These are phyloP conservation scores for Rhododendron ferrugineum DNA, from an alignment of 148 eudicot genomes.

Conservation along the genomic window DNA sequence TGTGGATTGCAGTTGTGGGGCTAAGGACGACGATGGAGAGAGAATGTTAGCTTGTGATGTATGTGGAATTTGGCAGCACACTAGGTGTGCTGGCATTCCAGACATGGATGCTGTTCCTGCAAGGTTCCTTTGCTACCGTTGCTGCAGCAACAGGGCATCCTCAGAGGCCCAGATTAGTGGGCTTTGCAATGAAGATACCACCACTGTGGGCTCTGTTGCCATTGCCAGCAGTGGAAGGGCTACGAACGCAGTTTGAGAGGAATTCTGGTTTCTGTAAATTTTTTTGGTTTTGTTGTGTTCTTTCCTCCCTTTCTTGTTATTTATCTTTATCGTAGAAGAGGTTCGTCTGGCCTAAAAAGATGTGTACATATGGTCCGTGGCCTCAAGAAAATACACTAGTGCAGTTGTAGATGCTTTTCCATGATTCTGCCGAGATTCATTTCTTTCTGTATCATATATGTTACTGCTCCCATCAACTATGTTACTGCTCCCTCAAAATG, in stretches of 20 bases:
- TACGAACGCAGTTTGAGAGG: conserved; percentile 19
- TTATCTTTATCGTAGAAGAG: not conserved
- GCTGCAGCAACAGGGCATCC: conserved; percentile 16
- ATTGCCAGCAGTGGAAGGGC: conserved; percentile 8
- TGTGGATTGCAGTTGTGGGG: conserved; percentile 81
- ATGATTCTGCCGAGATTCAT: not conserved
- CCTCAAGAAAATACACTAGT: conserved; percentile 8
- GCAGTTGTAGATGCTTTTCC: conserved; percentile 9
- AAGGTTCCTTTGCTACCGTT: conserved; percentile 52
- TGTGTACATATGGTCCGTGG: conserved; percentile 7
- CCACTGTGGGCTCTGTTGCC: conserved; percentile 5
- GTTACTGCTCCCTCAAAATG: not conserved
- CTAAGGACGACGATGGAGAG: conserved; percentile 91
- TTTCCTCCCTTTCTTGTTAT: too few relatives aligned
- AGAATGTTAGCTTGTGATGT: conserved; percentile 85
- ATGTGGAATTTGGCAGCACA: conserved; percentile 91
- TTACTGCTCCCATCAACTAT: not conserved
- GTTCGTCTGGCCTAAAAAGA: conserved; percentile 5
- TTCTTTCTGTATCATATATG: not conserved
- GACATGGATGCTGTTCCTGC: conserved; percentile 62
- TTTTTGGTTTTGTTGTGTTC: not conserved
- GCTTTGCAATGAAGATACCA: conserved; percentile 3
- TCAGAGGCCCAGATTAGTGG: conserved; percentile 10
- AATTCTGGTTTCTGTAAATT: not conserved
- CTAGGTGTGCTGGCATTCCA: conserved; percentile 68